Conservation (phyloP, 257 asterid species). For the Haberlea rhodopensis region DNA sequence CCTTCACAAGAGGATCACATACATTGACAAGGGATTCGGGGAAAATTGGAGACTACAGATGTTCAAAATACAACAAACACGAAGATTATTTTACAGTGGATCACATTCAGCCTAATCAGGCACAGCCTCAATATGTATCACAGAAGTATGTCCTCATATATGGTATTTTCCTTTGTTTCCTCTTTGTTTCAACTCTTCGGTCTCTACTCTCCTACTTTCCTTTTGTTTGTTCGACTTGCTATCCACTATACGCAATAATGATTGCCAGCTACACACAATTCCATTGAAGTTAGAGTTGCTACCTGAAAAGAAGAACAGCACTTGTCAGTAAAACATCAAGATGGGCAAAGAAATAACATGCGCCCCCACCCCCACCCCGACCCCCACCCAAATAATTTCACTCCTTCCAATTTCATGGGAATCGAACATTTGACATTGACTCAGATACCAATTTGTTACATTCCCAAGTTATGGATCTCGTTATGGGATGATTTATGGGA, state of each 20-base stretch:
- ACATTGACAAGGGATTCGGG: neutral
- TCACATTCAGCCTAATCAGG: constrained; percentile 13
- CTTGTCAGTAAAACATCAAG: constrained; percentile 7
- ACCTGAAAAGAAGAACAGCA: constrained; percentile 22
- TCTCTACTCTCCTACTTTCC: constrained; percentile 5
- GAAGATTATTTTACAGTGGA: constrained; percentile 5
- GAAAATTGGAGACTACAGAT: neutral
- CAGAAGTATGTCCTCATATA: constrained; percentile 13
- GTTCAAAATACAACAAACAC: constrained; percentile 14
- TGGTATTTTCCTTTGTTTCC: constrained; percentile 1
- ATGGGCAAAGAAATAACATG: too few relatives aligned
- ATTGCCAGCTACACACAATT: neutral
- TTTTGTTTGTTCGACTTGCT: constrained; percentile 19
- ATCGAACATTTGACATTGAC: too few relatives aligned
- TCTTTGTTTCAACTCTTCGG: constrained; percentile 4
- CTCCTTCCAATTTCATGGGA: too few relatives aligned
- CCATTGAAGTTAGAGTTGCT: constrained; percentile 17
- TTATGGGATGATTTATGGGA: too few relatives aligned
- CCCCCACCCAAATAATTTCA: too few relatives aligned
- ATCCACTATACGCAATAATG: constrained; percentile 16
- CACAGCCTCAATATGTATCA: constrained; percentile 11
- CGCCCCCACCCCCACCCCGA: too few relatives aligned
- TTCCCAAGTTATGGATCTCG: too few relatives aligned
- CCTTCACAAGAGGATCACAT: constrained; percentile 5
- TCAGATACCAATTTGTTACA: too few relatives aligned